Percentiles rank a stretch among this genome's conserved stretches.
These are phyloP conservation scores for Pezicula neosporulosa DNA, from an alignment of 2,329 filamentous ascomycete genomes.

Conservation along the genomic window DNA sequence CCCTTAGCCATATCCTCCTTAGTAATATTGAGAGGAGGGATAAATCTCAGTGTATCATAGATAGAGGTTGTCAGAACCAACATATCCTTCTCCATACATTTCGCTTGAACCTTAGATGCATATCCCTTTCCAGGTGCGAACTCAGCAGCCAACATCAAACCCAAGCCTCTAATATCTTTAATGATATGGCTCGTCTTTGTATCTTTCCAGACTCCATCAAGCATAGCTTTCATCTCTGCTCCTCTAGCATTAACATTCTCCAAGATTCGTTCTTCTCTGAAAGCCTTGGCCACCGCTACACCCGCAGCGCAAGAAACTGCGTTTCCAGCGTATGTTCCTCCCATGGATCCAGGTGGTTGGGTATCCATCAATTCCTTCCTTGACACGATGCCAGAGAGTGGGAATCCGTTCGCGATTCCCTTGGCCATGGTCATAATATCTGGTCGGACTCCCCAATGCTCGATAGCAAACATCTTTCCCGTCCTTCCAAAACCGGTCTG, in stretches of 20 bases:
- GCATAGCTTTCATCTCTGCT: constrained; percentile 4
- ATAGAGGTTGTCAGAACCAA: constrained; percentile 35
- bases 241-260: constrained; percentile 12
- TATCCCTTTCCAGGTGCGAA: constrained; percentile 30
- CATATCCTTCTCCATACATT: constrained; percentile 28
- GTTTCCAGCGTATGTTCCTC: constrained; percentile 12
- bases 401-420: constrained; percentile 57
- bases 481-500: constrained; percentile 94
- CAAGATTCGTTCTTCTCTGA: constrained; percentile 12
- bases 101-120: constrained; percentile 33
- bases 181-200: constrained; percentile 22
- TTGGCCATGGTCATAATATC: constrained; percentile 92
- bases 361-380: constrained; percentile 14
- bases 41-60: constrained; percentile 36
- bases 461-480: constrained; percentile 86
- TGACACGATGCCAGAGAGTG: constrained; percentile 12
- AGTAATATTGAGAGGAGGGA: constrained; percentile 34
- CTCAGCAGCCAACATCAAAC: constrained; percentile 35
- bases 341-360: constrained; percentile 11
- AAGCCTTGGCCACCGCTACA: constrained; percentile 9
- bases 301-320: constrained; percentile 12
- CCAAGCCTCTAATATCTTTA: constrained; percentile 33
- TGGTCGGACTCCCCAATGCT: constrained; percentile 90
- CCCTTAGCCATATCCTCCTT: constrained; percentile 35
- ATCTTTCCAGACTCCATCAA: constrained; percentile 6